These are phyloP conservation scores for Heritiera fomes DNA, from an alignment of 345 rosid species.

Conservation along the genomic window DNA sequence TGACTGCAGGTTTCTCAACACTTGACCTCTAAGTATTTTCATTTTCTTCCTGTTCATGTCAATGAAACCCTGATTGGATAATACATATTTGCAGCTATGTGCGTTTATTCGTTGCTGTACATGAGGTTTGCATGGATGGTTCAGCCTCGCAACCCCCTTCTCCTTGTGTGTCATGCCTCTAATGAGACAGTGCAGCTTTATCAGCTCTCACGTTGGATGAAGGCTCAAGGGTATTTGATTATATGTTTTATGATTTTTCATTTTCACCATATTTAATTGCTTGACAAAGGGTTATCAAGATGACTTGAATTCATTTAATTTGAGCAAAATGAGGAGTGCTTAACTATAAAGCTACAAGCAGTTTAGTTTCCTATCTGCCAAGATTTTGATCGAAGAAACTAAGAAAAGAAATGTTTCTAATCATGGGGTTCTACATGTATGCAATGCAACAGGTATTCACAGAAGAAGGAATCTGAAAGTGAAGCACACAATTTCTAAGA, in stretches of 20 bases:
- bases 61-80: neutral
- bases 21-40: neutral
- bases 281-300: too few species aligned
- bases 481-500: neutral
- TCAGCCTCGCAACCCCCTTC: constrained; percentile 41
- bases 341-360: too few species aligned
- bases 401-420: neutral
- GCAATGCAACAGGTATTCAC: neutral
- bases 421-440: neutral
- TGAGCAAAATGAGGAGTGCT: too few species aligned
- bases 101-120: constrained; percentile 46
- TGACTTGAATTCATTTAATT: too few species aligned
- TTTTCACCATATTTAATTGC: too few species aligned
- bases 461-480: neutral
- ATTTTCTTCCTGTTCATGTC: neutral
- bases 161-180: constrained; percentile 43
- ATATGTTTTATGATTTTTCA: neutral
- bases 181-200: constrained; percentile 50
- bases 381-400: too few species aligned
- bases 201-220: constrained; percentile 45
- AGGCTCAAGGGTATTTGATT: neutral
- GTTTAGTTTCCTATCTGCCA: too few species aligned
- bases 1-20: constrained; percentile 30
- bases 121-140: constrained; percentile 64
- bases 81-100: constrained; percentile 35